Percentiles rank a stretch among this genome's conserved stretches.
These are phyloP conservation scores for Verticillium isaacii DNA, from an alignment of 2,329 filamentous ascomycete species.

Conservation along the genomic window DNA sequence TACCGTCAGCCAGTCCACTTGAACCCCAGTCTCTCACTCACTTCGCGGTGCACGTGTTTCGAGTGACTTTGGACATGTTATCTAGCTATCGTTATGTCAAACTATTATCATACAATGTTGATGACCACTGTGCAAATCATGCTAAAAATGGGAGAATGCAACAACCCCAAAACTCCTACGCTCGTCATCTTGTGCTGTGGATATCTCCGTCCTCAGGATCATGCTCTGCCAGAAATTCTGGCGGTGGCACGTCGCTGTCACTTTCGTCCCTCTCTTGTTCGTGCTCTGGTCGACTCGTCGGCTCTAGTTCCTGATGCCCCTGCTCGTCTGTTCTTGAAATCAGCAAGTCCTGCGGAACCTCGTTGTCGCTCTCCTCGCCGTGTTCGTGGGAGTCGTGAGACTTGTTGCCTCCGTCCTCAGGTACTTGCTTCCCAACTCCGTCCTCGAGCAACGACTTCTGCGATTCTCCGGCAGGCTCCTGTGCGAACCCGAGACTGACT, in stretches of 20 bases:
- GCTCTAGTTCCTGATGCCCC: slow-evolving; percentile 16
- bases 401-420: neutral
- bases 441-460: neutral
- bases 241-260: slow-evolving; percentile 43
- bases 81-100: neutral
- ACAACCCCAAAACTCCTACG: neutral
- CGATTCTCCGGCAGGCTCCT: neutral
- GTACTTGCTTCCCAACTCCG: neutral
- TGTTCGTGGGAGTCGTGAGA: neutral
- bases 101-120: neutral
- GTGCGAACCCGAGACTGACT: neutral
- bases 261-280: slow-evolving; percentile 23
- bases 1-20: slow-evolving; percentile 3
- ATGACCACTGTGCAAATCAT: neutral
- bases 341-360: slow-evolving; percentile 36
- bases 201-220: slow-evolving; percentile 1
- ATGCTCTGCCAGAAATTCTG: slow-evolving; percentile 47
- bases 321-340: slow-evolving; percentile 24
- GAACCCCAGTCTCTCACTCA: neutral
- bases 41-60: neutral
- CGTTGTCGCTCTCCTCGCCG: slow-evolving; percentile 32
- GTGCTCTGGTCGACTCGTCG: neutral
- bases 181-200: neutral
- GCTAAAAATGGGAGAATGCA: neutral
- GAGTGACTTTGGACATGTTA: neutral